These are phyloP conservation scores for Elaeagnus macrophylla DNA, from an alignment of 306 rosid genomes.

Conservation along the genomic window DNA sequence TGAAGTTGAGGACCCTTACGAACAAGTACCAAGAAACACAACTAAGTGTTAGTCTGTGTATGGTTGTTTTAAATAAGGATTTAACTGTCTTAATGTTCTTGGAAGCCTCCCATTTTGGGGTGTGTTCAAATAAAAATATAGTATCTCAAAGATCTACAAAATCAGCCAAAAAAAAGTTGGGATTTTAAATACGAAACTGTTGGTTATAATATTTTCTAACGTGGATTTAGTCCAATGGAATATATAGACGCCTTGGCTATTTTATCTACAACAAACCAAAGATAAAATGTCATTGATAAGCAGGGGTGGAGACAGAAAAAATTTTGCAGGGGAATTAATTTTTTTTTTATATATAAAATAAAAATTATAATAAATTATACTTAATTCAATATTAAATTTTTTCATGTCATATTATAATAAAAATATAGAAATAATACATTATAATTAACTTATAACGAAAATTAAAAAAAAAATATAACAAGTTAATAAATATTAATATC, in stretches of 20 bases:
- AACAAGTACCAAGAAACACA: constrained; percentile 18
- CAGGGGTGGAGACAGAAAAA: no score
- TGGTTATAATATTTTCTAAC: constrained; percentile 31
- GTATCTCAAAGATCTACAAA: constrained; percentile 42
- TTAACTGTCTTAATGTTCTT: constrained; percentile 11
- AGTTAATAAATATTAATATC: no score
- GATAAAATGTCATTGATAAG: no score
- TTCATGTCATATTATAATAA: no score
- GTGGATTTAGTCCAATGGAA: neutral
- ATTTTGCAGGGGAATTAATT: no score
- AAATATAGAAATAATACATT: no score
- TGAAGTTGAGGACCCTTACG: constrained; percentile 14
- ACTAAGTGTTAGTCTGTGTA: constrained; percentile 14
- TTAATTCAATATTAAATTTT: no score
- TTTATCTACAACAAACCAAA: constrained; percentile 37
- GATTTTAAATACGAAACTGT: constrained; percentile 23
- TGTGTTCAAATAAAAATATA: constrained; percentile 32
- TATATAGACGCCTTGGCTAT: constrained; percentile 17
- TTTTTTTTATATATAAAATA: no score
- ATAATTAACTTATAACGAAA: no score
- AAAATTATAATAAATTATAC: no score
- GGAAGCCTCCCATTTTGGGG: constrained; percentile 11
- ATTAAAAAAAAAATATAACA: no score
- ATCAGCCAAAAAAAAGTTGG: constrained; percentile 28
- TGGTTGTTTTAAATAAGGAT: constrained; percentile 18